phyloP scores from a whole-genome alignment of 768 basidiomycete genomes.

The Hericium alpestre region DNA sequence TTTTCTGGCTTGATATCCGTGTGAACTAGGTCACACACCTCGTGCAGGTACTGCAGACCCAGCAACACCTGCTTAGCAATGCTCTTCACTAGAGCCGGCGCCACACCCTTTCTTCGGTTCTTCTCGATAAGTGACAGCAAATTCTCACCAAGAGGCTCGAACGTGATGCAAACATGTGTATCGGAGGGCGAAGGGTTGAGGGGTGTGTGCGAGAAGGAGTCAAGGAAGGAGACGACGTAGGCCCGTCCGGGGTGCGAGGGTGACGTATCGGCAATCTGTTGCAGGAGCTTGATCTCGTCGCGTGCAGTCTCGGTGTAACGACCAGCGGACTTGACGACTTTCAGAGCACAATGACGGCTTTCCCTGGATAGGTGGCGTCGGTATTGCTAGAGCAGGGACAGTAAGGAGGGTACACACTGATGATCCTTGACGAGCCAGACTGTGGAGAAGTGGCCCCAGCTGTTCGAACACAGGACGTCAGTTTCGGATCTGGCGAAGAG shows the following conservation, averaged over 20 bases:
- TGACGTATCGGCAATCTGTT: constrained; percentile 59
- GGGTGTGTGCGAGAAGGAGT: constrained; percentile 66
- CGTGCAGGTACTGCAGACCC: constrained; percentile 85
- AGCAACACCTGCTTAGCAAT: constrained; percentile 82
- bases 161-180: constrained; percentile 81
- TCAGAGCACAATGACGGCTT: constrained; percentile 77
- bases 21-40: constrained; percentile 86
- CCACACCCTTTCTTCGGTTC: constrained; percentile 76
- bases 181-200: constrained; percentile 12
- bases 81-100: constrained; percentile 70
- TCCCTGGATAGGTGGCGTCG: constrained; percentile 30
- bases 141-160: constrained; percentile 77
- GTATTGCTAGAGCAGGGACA: neutral
- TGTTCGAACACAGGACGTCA: constrained; percentile 21
- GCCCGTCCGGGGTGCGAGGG: constrained; percentile 69
- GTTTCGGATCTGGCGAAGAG: neutral
- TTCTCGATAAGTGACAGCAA: constrained; percentile 64
- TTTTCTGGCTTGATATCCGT: constrained; percentile 96
- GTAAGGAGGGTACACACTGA: constrained; percentile 37
- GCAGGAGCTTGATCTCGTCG: constrained; percentile 90
- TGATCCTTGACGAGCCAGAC: constrained; percentile 84
- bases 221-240: constrained; percentile 82
- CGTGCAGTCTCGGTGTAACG: constrained; percentile 94
- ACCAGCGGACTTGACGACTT: constrained; percentile 89
- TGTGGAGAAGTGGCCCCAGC: constrained; percentile 94